A percentile compares a stretch with the other conserved stretches of the same genome.
Conservation (phyloP, 2,329 filamentous ascomycete genomes). For the Claviceps cyperi region DNA sequence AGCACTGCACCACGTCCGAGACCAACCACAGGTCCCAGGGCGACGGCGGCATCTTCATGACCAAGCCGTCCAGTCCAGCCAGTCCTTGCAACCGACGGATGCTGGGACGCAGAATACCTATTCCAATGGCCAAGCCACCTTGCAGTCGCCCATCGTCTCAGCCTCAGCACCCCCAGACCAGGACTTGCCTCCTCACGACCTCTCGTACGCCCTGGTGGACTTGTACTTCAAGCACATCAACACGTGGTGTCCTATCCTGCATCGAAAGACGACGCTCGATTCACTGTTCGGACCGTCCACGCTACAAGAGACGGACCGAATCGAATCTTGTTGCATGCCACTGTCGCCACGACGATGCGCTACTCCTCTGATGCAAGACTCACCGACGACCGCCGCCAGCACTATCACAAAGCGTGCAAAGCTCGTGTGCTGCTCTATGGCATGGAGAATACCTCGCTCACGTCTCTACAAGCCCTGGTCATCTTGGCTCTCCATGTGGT, state of each 20-base stretch:
- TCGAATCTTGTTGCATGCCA: conserved; percentile 69
- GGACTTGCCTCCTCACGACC: conserved; percentile 60
- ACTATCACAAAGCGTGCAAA: conserved; percentile 71
- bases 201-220: conserved; percentile 58
- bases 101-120: conserved; percentile 37
- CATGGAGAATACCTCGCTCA: conserved; percentile 79
- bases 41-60: conserved; percentile 42
- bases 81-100: conserved; percentile 23
- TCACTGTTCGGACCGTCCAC: conserved; percentile 64
- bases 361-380: conserved; percentile 68
- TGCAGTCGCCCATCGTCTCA: neutral
- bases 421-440: conserved; percentile 78
- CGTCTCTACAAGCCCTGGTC: conserved; percentile 72
- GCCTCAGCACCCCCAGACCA: conserved; percentile 30
- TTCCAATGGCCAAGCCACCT: neutral
- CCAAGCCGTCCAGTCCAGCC: conserved; percentile 43
- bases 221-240: conserved; percentile 71
- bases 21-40: conserved; percentile 37
- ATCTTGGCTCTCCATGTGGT: conserved; percentile 76
- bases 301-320: conserved; percentile 69
- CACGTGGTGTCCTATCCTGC: conserved; percentile 80
- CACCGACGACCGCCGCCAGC: conserved; percentile 54
- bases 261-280: conserved; percentile 68
- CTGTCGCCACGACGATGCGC: conserved; percentile 74
- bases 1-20: conserved; percentile 36